Base-by-base conservation (phyloP, 202 grass and related monocot genomes). In the Brachypodium distachyon region DNA sequence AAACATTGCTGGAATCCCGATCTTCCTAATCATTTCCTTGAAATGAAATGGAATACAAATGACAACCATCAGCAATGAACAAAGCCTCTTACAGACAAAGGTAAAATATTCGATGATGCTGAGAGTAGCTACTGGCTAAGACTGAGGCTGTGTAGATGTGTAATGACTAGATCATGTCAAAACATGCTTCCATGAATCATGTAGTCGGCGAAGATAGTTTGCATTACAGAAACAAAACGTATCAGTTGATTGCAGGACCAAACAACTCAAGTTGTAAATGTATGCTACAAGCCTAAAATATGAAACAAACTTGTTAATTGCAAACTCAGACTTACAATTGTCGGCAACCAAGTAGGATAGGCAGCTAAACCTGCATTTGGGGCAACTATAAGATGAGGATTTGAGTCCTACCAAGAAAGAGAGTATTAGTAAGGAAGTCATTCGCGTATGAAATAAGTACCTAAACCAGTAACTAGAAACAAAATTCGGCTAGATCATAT, bases 301-400 rank as follows among this genome's bases (percentile, higher is more conserved):
- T 39, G 37, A 65, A 72, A 71, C 22, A 72, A 77, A 44, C 46
- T 34, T 63, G 57, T 23, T 70, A 67, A 53, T 61, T 61, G 69
- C 4, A 36, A 52, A 51, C 23, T 40, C 61, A 76, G 55, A 88
- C 95, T 84, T 87, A 98, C 91, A 79, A 98, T 85, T 67, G 95
- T 92, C 37, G 95, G 87, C 73, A 83, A 73, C 95, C 95, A 98
- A 67, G 73, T 92, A 87, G 87, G 85, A 83, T 92, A 95, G 50
- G 95, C 95, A 48, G 95, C 91, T 32, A 98, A 69, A 86, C 95
- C 91, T 27, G 95, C 95, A 98, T 98, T 98, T 73, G 89, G 87
- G 58, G 89, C 95, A 80, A 98, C 13, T 76, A 98, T 87, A 77
- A 98, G 67, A 68, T 94, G 70, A 36, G 91, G 95, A 58, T 73